Evolutionary conservation across 257 asterid species (phyloP).

Genomic region (Pogostemon cablin): DNA sequence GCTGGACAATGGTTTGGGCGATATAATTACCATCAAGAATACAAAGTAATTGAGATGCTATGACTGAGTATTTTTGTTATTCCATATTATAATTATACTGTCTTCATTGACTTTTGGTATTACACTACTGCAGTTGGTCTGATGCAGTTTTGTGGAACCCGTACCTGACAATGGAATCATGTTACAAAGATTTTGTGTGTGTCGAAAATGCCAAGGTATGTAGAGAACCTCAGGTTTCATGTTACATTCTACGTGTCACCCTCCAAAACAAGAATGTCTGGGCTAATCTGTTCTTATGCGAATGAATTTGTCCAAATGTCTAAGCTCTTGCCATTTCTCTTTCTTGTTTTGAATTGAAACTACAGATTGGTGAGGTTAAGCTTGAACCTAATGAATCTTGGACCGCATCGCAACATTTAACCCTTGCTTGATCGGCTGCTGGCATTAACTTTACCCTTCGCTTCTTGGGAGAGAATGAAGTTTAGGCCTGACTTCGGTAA

Average conservation of each 20-base stretch:
- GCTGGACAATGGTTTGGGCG: slow-evolving; percentile 86
- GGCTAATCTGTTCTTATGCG: background rate
- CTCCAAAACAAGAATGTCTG: background rate
- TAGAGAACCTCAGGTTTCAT: slow-evolving; percentile 12
- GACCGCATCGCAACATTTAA: slow-evolving; percentile 76
- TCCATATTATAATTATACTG: slow-evolving; percentile 1
- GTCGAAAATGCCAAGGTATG: slow-evolving; percentile 96
- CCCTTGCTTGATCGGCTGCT: slow-evolving; percentile 53
- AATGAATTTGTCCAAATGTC: background rate
- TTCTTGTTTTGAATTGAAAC: slow-evolving; percentile 20
- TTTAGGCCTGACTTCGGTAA: no score
- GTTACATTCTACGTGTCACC: background rate
- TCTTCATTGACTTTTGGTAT: slow-evolving; percentile 16
- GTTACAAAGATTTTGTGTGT: slow-evolving; percentile 90
- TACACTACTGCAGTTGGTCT: slow-evolving; percentile 68
- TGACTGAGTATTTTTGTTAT: slow-evolving; percentile 5
- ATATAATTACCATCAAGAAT: slow-evolving; percentile 70
- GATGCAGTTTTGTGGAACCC: slow-evolving; percentile 98
- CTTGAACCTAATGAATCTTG: slow-evolving; percentile 75
- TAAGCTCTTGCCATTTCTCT: background rate
- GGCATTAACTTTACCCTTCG: background rate
- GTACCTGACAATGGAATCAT: slow-evolving; percentile 81
- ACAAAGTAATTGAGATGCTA: slow-evolving; percentile 57
- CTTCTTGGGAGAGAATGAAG: background rate
- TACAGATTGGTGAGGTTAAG: slow-evolving; percentile 77